A percentile compares a stretch with the other conserved stretches of the same genome.
These are phyloP conservation scores for Bryoerythrophyllum caledonicum DNA, from an alignment of 225 moss, liverwort and hornwort genomes.

Conservation along the genomic window DNA sequence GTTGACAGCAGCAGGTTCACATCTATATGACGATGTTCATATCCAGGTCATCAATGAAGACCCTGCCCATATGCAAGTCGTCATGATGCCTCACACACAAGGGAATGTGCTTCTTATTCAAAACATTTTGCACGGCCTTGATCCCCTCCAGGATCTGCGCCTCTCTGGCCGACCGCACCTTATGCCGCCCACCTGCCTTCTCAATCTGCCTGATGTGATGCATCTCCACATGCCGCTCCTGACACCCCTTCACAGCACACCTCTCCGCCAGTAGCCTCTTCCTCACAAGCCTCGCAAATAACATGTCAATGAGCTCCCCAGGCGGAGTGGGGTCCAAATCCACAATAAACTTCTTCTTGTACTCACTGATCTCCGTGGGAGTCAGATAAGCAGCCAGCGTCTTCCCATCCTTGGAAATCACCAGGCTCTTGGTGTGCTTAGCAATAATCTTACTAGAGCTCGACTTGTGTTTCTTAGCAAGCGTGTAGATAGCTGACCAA, in stretches of 20 bases:
- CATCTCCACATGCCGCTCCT: conserved; percentile 54
- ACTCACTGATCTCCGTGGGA: conserved; percentile 50
- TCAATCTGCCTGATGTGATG: conserved; percentile 60
- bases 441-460: conserved; percentile 61
- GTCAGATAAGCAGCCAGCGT: conserved; percentile 40
- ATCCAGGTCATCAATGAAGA: conserved; percentile 60
- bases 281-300: conserved; percentile 49
- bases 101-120: conserved; percentile 61
- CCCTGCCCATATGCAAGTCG: conserved; percentile 51
- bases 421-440: conserved; percentile 48
- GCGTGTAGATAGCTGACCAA: conserved; percentile 65
- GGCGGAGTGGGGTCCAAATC: conserved; percentile 46
- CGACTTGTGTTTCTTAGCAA: conserved; percentile 66
- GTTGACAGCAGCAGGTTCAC: not conserved
- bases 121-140: conserved; percentile 46
- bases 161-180: conserved; percentile 51
- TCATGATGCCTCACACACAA: conserved; percentile 57
- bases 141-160: conserved; percentile 53
- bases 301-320: conserved; percentile 54
- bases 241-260: conserved; percentile 62
- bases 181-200: conserved; percentile 58
- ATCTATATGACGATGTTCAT: conserved; percentile 49
- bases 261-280: conserved; percentile 44
- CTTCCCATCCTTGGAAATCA: conserved; percentile 43
- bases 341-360: conserved; percentile 39